Evolutionary conservation across 2,329 filamentous ascomycete genomes (phyloP).

Genomic region (Tympanopsis confertula): DNA sequence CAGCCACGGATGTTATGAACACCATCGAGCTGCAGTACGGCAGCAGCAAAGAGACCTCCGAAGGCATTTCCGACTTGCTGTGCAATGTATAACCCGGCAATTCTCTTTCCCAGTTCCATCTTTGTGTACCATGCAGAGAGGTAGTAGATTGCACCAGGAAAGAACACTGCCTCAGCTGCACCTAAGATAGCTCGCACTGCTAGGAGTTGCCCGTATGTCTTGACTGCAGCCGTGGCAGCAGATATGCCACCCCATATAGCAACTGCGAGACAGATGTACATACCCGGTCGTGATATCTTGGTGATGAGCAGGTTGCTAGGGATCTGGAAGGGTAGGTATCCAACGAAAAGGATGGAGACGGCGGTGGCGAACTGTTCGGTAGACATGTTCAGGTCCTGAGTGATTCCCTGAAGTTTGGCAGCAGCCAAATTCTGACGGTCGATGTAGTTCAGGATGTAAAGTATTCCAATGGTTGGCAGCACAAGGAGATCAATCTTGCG

Average conservation of each 20-base stretch:
- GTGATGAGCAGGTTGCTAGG: constrained; percentile 15
- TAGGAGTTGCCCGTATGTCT: constrained; percentile 17
- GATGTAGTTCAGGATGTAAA: constrained; percentile 27
- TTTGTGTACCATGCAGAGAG: constrained; percentile 27
- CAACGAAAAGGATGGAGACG: constrained; percentile 30
- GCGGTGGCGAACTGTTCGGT: constrained; percentile 22
- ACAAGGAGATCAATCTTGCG: constrained; percentile 11
- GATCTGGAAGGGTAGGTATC: constrained; percentile 29
- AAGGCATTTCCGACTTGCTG: constrained; percentile 29
- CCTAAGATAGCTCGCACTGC: constrained; percentile 22
- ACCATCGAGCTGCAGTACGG: constrained; percentile 31
- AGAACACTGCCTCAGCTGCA: constrained; percentile 19
- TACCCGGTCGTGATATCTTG: constrained; percentile 8
- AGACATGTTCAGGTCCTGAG: constrained; percentile 22
- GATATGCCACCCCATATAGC: constrained; percentile 17
- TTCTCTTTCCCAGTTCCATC: constrained; percentile 21
- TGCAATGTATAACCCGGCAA: constrained; percentile 21
- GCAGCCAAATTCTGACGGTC: constrained; percentile 23
- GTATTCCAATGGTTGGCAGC: constrained; percentile 15
- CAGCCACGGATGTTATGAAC: constrained; percentile 33
- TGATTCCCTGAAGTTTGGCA: constrained; percentile 26
- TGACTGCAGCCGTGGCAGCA: constrained; percentile 19
- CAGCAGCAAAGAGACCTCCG: constrained; percentile 34
- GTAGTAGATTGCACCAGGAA: constrained; percentile 26
- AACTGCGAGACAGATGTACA: constrained; percentile 15